Evolutionary conservation across 139 green algal species (phyloP), one percentile per base, ranked within the genome.

Genomic region (Chloropicon primus): DNA sequence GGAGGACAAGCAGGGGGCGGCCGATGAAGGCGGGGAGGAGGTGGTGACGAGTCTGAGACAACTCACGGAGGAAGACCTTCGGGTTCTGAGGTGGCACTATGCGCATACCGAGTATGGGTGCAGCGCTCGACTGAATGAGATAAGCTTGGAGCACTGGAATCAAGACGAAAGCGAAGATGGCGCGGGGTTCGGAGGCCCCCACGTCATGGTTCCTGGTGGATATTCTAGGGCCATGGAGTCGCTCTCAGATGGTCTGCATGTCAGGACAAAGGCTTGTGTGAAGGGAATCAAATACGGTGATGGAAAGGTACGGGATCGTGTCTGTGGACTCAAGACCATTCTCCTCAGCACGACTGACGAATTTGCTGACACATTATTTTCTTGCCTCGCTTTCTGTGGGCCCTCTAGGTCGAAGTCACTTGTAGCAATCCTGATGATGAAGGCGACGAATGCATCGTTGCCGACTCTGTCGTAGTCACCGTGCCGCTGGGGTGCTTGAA

Each of bases 41-140:
- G 73, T 27, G 41, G 76, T 26, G 53, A 75, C 23, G 54, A 78
- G 72, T 17, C 26, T 74, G 23, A 21, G 24, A 23, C 29, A 27
- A 21, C 73, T 88, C 5, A 85, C 25, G 23, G 77, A 85, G 1
- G 74, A 74, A 21, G 81, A 88, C 25, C 62, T 71, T 21, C 82
- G 85, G 21, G 76, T 93, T 28, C 80, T 97, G 28, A 80, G 87
- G 54, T 96, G 91, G 93, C 92, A 96, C 85, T 92, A 86, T 81
- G 91, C 93, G 1, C 90, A 96, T 78, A 73, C 95, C 26, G 93
- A 97, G 83, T 97, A 97, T 77, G 92, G 90, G 23, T 96, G 91
- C 85, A 87, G 85, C 26, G 88, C 88, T 0, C 29, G 74, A 0
- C 78, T 93, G 73, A 28, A 75, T 10, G 77, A 82, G 72, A 78